A percentile compares a stretch with the other conserved stretches of the same genome.
These are phyloP conservation scores for Teunomyces stri DNA, from an alignment of 805 yeast species.

Conservation along the genomic window DNA sequence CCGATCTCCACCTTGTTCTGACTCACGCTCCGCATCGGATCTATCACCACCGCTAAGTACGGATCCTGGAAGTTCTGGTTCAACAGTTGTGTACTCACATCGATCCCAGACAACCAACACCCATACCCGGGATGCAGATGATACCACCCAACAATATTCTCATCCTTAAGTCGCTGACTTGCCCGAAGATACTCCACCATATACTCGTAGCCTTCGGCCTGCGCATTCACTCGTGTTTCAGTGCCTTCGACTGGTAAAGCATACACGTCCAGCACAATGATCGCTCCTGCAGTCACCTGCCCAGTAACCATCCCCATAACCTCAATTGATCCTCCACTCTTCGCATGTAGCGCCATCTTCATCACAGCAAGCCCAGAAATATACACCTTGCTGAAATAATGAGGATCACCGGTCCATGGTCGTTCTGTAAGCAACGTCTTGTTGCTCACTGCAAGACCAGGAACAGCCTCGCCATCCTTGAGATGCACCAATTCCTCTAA, in stretches of 20 bases:
- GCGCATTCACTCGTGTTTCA: constrained; percentile 93
- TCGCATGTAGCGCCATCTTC: constrained; percentile 79
- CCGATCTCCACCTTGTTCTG: constrained; percentile 78
- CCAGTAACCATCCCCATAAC: constrained; percentile 96
- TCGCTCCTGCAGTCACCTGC: constrained; percentile 49
- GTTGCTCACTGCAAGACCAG: neutral
- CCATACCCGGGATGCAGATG: constrained; percentile 99
- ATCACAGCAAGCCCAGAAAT: constrained; percentile 69
- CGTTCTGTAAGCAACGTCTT: constrained; percentile 11
- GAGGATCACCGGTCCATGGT: constrained; percentile 59
- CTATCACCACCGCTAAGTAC: constrained; percentile 82
- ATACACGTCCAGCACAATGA: constrained; percentile 77
- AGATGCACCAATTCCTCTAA: constrained; percentile 4
- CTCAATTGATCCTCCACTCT: constrained; percentile 82
- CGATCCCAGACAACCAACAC: constrained; percentile 93
- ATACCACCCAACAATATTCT: constrained; percentile 94
- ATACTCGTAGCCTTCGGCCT: constrained; percentile 89
- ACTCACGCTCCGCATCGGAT: constrained; percentile 65
- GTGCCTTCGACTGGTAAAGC: constrained; percentile 94
- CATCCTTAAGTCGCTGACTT: constrained; percentile 47
- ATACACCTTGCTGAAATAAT: constrained; percentile 59
- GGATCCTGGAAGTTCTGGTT: constrained; percentile 92
- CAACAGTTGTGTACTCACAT: constrained; percentile 82
- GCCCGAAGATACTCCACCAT: constrained; percentile 80
- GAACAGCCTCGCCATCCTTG: neutral